Percentiles rank a stretch among this genome's conserved stretches.
These are phyloP conservation scores for Neurospora cerealis DNA, from an alignment of 495 filamentous ascomycete species.

Conservation along the genomic window DNA sequence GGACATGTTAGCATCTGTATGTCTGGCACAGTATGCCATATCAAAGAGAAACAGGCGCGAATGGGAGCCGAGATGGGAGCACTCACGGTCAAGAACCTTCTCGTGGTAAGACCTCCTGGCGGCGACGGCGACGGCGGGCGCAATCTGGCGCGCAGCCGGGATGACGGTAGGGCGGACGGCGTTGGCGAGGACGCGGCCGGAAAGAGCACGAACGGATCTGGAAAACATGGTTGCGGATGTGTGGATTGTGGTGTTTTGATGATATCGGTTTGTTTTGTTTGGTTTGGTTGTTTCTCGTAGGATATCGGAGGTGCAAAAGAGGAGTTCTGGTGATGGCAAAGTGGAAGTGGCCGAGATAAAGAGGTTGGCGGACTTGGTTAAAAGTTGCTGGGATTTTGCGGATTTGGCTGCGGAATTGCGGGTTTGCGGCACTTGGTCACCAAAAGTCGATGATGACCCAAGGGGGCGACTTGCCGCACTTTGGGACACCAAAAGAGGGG, in stretches of 20 bases:
- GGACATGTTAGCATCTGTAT: background rate
- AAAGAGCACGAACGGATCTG: conserved; percentile 23
- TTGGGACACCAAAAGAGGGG: background rate
- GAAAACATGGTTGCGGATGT: conserved; percentile 23
- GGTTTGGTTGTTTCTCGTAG: background rate
- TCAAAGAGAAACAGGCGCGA: too few species aligned
- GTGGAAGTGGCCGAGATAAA: background rate
- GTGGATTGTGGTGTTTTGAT: background rate
- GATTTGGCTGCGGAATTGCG: background rate
- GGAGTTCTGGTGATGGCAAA: background rate
- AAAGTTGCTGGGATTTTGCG: conserved; percentile 15
- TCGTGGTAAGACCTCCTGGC: conserved; percentile 42
- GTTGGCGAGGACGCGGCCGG: conserved; percentile 15
- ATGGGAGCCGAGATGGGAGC: background rate
- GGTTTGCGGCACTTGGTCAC: conserved; percentile 18
- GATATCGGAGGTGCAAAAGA: background rate
- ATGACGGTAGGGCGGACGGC: conserved; percentile 13
- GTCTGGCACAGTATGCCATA: background rate
- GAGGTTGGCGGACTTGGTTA: conserved; percentile 6
- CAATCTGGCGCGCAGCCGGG: conserved; percentile 27
- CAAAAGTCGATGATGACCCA: conserved; percentile 16
- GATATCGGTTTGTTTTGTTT: background rate
- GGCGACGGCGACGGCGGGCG: conserved; percentile 28
- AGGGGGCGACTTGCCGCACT: conserved; percentile 18
- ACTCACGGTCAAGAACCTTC: conserved; percentile 60